Evolutionary conservation across 495 filamentous ascomycete genomes (phyloP), one percentile per base, ranked within the genome.

Genomic region (Daldinia caldariorum): DNA sequence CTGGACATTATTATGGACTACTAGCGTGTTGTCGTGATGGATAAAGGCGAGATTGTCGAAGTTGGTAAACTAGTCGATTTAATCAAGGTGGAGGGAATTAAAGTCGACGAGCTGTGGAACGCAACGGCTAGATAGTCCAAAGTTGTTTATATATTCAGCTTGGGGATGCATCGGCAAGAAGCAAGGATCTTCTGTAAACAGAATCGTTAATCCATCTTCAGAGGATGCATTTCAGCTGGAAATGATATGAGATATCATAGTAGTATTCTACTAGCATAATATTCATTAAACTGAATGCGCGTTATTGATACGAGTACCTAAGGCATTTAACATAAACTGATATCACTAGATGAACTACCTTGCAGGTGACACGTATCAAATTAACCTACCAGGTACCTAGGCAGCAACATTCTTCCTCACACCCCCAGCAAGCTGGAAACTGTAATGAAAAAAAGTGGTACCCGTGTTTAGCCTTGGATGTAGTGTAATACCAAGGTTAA

Each of bases 21-120:
- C 65, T 81, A 86, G 61, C 71, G 74, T 26, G 81, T 85, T 2
- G 74, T 83, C 1, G 77, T 85, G 0, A 82, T 85, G 82, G 79
- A 79, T 20, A 73, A 65, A 22, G 79, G 79, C 8, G 57, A 70
- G 70, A 71, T 84, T 45, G 77, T 84, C 9, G 82, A 86, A 75
- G 67, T 67, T 10, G 83, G 80, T 2, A 69, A 65, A 54, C 83
- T 83, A 6, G 67, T 18, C 26, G 67, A 68, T 31, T 45, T 82
- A 58, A 77, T 67, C 9, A 51, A 74, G 58, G 39, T 18, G 53
- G 63, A 71, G 43, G 79, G 78, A 37, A 78, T 63, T n/a, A 62
- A 74, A 61, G 82, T 83, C 63, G 72, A 77, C 54, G 76, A 78
- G 18, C 38, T 83, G 53, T 71, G 69, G 63, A 59, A 35, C 13